These are phyloP conservation scores for Psophocarpus tetragonolobus DNA, from an alignment of 306 rosid species.

Conservation along the genomic window DNA sequence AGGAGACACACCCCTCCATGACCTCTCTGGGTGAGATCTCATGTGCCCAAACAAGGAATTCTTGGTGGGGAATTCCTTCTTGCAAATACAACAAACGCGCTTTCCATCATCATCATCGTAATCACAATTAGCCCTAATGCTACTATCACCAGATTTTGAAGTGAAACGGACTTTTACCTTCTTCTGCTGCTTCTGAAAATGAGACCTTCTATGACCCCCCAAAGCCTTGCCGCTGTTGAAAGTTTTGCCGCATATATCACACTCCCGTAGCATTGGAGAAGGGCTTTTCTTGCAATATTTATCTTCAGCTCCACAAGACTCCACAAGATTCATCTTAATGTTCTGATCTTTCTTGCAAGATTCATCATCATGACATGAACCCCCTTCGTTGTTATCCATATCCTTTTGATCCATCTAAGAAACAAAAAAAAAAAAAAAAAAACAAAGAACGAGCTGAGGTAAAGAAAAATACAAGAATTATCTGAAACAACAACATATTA, in stretches of 20 bases:
- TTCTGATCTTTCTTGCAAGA: background rate
- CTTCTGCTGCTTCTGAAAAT: constrained; percentile 6
- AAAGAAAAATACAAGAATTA: background rate
- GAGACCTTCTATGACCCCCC: constrained; percentile 46
- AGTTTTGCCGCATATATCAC: constrained; percentile 31
- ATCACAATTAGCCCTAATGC: background rate
- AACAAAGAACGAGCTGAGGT: background rate
- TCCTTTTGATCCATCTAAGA: background rate
- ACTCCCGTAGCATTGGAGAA: background rate
- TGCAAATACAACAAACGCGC: constrained; percentile 10
- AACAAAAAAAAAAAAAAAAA: background rate
- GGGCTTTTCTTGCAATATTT: background rate
- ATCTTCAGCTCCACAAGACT: background rate
- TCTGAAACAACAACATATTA: background rate
- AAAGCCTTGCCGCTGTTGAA: constrained; percentile 42
- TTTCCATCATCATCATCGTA: background rate
- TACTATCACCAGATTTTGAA: background rate
- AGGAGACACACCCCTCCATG: constrained; percentile 47
- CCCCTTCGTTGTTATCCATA: background rate
- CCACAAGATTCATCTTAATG: background rate
- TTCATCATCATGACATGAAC: background rate
- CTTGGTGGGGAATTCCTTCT: constrained; percentile 16
- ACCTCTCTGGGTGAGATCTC: constrained; percentile 35
- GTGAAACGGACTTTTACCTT: constrained; percentile 24
- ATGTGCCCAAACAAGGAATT: constrained; percentile 36